A percentile compares a stretch with the other conserved stretches of the same genome.
These are phyloP conservation scores for Gnomoniopsis smithogilvyi DNA, from an alignment of 2,329 filamentous ascomycete species.

Conservation along the genomic window DNA sequence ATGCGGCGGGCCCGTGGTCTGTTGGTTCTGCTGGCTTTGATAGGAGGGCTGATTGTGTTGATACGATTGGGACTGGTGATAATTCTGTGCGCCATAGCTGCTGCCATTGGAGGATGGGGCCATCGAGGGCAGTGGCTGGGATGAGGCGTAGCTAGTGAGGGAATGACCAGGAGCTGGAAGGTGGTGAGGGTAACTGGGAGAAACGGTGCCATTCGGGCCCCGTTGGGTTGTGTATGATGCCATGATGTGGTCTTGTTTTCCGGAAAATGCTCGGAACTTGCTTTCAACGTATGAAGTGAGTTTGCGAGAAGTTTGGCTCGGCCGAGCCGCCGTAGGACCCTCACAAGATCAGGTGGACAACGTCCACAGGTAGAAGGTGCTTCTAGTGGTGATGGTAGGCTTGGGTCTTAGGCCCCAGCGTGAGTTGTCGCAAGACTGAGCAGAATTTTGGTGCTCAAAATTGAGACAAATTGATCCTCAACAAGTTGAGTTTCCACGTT, in stretches of 20 bases:
- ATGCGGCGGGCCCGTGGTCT: background rate
- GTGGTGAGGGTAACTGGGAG: constrained; percentile 15
- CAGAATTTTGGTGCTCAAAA: background rate
- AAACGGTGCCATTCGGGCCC: constrained; percentile 15
- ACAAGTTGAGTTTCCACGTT: background rate
- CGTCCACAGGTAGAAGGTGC: background rate
- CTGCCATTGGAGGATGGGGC: constrained; percentile 15
- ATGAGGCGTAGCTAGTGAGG: constrained; percentile 9
- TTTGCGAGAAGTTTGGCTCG: background rate
- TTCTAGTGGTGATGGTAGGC: too few species aligned
- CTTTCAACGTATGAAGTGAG: background rate
- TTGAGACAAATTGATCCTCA: too few species aligned
- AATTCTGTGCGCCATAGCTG: constrained; percentile 7
- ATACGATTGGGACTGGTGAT: constrained; percentile 14
- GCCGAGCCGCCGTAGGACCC: background rate
- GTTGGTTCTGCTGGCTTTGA: constrained; percentile 15
- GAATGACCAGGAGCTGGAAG: constrained; percentile 14
- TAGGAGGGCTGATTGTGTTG: constrained; percentile 16
- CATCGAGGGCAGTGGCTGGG: constrained; percentile 16
- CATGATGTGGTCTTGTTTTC: background rate
- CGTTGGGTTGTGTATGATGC: constrained; percentile 14
- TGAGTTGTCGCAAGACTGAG: background rate
- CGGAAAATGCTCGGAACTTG: background rate
- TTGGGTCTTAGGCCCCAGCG: too few species aligned
- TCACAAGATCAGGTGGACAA: background rate